A percentile compares a stretch with the other conserved stretches of the same genome.
Evolutionary conservation across 768 basidiomycete genomes (phyloP).

Genomic region (Mrakia hoshinonis): DNA sequence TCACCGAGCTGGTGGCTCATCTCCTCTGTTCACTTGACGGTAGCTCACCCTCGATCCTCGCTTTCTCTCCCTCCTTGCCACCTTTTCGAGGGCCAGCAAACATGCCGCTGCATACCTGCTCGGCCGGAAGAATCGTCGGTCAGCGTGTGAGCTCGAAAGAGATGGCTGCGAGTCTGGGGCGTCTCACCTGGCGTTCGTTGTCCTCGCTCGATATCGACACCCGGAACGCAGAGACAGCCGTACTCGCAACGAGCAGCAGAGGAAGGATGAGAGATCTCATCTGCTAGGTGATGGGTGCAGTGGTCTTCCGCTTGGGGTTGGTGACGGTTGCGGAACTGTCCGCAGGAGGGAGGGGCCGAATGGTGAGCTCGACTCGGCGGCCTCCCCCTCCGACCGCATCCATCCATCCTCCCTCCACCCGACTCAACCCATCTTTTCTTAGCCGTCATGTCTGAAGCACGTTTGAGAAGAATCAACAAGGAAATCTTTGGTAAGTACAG

Average conservation of each 20-base stretch:
- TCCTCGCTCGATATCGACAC: not conserved
- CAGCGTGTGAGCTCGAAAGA: not conserved
- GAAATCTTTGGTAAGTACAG: conserved; percentile 64
- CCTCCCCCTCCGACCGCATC: not conserved
- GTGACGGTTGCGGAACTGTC: too few relatives aligned
- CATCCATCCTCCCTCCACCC: not conserved
- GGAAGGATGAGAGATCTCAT: not conserved
- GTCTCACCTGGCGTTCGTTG: not conserved
- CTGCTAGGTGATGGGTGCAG: not conserved
- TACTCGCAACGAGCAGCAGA: not conserved
- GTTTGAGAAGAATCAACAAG: conserved; percentile 83
- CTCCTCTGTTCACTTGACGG: not conserved
- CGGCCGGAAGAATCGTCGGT: not conserved
- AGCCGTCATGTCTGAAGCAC: conserved; percentile 61
- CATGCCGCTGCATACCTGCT: not conserved
- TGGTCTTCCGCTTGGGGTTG: not conserved
- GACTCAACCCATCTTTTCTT: not conserved
- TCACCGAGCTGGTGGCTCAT: not conserved
- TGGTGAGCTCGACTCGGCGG: not conserved
- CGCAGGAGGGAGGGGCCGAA: too few relatives aligned
- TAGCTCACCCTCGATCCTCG: conserved; percentile 3
- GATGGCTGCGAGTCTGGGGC: not conserved
- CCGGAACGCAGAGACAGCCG: not conserved
- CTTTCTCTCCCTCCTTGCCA: conserved; percentile 1
- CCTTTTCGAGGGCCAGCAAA: not conserved